Evolutionary conservation across 2,329 filamentous ascomycete species (phyloP).

Genomic region (Aspergillus phoenicis): DNA sequence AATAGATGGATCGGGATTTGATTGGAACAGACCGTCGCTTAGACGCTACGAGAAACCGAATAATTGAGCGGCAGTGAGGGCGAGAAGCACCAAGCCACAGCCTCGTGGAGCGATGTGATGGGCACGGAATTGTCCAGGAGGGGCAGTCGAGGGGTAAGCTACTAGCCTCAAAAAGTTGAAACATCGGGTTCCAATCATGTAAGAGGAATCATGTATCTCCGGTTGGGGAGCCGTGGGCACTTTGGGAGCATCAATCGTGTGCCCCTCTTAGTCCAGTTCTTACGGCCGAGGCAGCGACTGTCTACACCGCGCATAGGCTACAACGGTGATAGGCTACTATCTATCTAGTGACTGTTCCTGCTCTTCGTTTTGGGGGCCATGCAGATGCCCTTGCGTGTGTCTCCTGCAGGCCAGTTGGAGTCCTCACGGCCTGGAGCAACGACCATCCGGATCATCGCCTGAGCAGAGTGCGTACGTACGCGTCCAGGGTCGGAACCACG

Average conservation of each 20-base stretch:
- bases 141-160: not conserved
- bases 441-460: slow-evolving; percentile 3
- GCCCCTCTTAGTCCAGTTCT: not conserved
- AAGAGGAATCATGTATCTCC: not conserved
- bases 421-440: no score
- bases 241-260: not conserved
- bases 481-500: slow-evolving; percentile 6
- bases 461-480: not conserved
- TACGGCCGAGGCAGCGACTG: not conserved
- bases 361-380: not conserved
- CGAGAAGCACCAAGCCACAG: not conserved
- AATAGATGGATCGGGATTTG: not conserved
- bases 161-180: not conserved
- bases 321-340: no score
- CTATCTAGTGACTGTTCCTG: no score
- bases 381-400: not conserved
- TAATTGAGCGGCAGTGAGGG: not conserved
- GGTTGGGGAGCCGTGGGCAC: not conserved
- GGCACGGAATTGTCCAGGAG: not conserved
- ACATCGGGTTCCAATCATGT: not conserved
- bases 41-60: not conserved
- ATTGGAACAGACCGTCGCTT: not conserved
- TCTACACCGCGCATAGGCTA: no score
- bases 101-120: not conserved
- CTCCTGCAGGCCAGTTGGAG: no score